These are phyloP conservation scores for Capsella rubella DNA, from an alignment of 441 rosid genomes.

Conservation along the genomic window DNA sequence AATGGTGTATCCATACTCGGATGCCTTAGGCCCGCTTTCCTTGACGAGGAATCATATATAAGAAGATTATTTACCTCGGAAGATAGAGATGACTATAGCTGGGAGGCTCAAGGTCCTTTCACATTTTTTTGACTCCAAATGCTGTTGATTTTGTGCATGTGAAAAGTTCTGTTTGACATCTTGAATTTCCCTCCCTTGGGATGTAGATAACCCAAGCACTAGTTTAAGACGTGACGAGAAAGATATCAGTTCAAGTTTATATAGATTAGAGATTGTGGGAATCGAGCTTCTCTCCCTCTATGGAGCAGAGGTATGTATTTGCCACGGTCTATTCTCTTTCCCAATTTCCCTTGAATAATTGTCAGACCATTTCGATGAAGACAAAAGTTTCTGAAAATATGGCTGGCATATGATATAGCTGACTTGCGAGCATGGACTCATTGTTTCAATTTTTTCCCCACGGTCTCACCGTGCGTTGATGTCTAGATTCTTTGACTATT, in stretches of 20 bases:
- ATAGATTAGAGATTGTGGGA: slow-evolving; percentile 78
- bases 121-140: slow-evolving; percentile 4
- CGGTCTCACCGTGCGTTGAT: slow-evolving; percentile 30
- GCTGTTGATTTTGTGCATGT: slow-evolving; percentile 15
- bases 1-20: slow-evolving; percentile 87
- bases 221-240: slow-evolving; percentile 54
- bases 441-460: neutral
- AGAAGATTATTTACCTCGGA: slow-evolving; percentile 65
- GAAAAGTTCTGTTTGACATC: slow-evolving; percentile 12
- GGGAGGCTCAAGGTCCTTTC: slow-evolving; percentile 66
- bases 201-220: slow-evolving; percentile 50
- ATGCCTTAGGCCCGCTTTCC: slow-evolving; percentile 80
- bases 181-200: slow-evolving; percentile 9
- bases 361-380: neutral
- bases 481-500: slow-evolving; percentile 41
- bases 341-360: neutral
- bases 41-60: slow-evolving; percentile 77
- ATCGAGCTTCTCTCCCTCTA: slow-evolving; percentile 83
- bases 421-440: neutral
- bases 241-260: slow-evolving; percentile 60
- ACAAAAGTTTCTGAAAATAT: neutral
- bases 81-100: slow-evolving; percentile 62
- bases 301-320: slow-evolving; percentile 72
- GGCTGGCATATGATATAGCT: slow-evolving; percentile 1
- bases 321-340: slow-evolving; percentile 4